Percentiles rank a stretch among this genome's conserved stretches.
Evolutionary conservation across 805 yeast genomes (phyloP).

Genomic region (Lipomyces orientalis): DNA sequence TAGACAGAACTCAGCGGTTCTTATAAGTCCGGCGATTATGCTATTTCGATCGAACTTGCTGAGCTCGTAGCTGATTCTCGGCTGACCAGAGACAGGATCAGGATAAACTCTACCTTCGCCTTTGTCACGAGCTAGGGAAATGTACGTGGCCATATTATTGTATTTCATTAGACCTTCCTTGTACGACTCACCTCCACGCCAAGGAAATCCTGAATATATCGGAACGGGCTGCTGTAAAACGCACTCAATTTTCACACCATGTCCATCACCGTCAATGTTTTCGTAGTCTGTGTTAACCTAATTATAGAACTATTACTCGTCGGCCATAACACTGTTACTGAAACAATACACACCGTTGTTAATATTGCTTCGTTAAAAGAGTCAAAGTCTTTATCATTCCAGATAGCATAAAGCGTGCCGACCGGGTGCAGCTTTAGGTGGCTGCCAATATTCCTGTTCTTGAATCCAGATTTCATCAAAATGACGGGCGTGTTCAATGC

Average conservation of each 20-base stretch:
- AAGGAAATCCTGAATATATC: conserved; percentile 51
- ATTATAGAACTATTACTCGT: not conserved
- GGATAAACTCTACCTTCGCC: conserved; percentile 49
- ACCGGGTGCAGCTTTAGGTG: conserved; percentile 61
- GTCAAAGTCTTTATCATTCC: conserved; percentile 48
- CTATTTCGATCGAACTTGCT: conserved; percentile 50
- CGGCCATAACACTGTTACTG: not conserved
- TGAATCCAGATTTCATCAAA: conserved; percentile 56
- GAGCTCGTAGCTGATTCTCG: conserved; percentile 50
- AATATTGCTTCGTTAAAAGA: conserved; percentile 54
- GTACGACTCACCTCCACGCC: conserved; percentile 48
- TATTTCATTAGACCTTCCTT: conserved; percentile 49
- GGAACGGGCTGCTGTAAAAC: conserved; percentile 54
- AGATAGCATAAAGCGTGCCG: conserved; percentile 51
- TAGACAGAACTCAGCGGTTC: conserved; percentile 15
- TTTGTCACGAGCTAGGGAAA: conserved; percentile 57
- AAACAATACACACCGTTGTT: conserved; percentile 49
- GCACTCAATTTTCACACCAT: conserved; percentile 61
- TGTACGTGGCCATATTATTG: conserved; percentile 49
- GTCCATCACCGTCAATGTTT: conserved; percentile 58
- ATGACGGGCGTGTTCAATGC: conserved; percentile 57
- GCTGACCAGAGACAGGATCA: conserved; percentile 46
- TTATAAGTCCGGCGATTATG: conserved; percentile 13
- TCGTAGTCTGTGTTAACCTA: conserved; percentile 46
- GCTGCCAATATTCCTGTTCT: conserved; percentile 56